phyloP scores from a whole-genome alignment of 192 early-diverging fungal genomes.

The Piromyces sp. region DNA sequence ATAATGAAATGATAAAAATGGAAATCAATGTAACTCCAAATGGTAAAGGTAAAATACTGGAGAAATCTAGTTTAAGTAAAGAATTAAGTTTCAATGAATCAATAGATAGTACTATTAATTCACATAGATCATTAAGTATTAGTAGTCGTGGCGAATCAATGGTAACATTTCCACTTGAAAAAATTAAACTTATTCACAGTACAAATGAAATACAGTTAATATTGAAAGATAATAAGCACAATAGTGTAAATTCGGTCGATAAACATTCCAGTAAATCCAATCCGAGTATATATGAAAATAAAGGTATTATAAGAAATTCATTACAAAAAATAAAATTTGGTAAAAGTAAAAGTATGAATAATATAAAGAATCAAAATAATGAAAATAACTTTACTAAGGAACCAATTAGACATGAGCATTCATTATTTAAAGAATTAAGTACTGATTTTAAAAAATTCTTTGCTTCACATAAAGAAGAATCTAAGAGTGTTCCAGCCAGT shows the following conservation, averaged over 20 bases:
- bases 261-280: neutral
- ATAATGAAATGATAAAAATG: neutral
- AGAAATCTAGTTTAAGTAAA: neutral
- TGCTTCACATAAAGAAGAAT: neutral
- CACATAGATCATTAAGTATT: too few relatives aligned
- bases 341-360: neutral
- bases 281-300: neutral
- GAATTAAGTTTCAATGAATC: neutral
- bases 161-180: too few relatives aligned
- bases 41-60: neutral
- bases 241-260: neutral
- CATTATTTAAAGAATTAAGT: neutral
- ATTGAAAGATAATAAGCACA: too few relatives aligned
- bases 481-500: neutral
- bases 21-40: neutral
- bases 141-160: too few relatives aligned
- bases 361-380: neutral
- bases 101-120: too few relatives aligned
- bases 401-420: neutral
- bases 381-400: neutral
- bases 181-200: too few relatives aligned
- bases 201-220: too few relatives aligned
- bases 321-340: neutral
- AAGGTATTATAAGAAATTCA: neutral
- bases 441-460: neutral